Evolutionary conservation across 1,139 yeast genomes (phyloP), one percentile per base, ranked within the genome.

Genomic region (Sugiyamaella xylanicola): DNA sequence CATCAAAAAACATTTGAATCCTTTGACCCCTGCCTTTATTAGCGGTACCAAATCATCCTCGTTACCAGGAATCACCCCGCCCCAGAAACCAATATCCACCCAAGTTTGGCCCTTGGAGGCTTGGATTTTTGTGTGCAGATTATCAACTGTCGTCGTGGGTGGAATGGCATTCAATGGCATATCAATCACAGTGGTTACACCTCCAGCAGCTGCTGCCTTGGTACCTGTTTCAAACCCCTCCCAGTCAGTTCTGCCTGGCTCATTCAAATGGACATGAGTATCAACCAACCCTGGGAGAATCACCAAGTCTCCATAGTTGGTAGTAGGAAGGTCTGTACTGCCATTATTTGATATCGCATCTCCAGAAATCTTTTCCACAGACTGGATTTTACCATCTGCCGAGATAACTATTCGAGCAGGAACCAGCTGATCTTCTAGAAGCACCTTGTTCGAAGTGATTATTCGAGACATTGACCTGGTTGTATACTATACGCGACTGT

Each of bases 11-110:
- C 96, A 93, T 69, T 91, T 91, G 74, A 91, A 91, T 0, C 97
- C 97, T 54, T 96, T 78, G 2, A 91, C 96, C 46, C 97, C 97
- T 66, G 88, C 85, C 56, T 82, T 72, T 57, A 90, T 84, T 63
- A 92, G 77, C 0, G 96, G 96, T 21, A 80, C 75, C 61, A 91
- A 76, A 62, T 88, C 84, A 11, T 79, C 74, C 17, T 63, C 69
- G 70, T 92, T 92, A 56, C 78, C 80, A 3, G 97, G 98, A 39
- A 92, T 81, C 61, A 91, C 74, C 0, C 97, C 98, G 54, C 97
- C 98, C 97, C 97, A 92, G 70, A 92, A 91, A 0, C 91, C 97
- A 11, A 88, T 91, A 67, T 92, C 97, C 37, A 88, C 95, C 95
- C 96, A 91, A 58, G 92, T 81, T 70, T 91, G 87, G 53, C 83